Base-by-base conservation (phyloP, 495 filamentous ascomycete genomes). In the Aspergillus haitiensis region DNA sequence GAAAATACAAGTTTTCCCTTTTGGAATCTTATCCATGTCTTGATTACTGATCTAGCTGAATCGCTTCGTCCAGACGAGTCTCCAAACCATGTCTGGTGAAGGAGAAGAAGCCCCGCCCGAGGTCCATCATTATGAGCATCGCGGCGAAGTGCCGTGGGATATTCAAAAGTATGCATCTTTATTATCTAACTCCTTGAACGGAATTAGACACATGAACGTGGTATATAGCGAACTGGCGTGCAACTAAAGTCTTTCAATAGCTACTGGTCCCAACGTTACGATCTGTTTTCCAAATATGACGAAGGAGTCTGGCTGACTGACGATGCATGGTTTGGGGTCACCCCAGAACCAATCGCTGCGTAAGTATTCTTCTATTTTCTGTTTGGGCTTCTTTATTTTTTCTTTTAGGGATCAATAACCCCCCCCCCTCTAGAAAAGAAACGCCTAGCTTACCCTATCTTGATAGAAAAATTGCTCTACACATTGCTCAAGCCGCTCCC, bases 241-340 rank as follows among this genome's bases (percentile, higher is more conserved):
- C 1, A 27, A 27, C 59, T 71, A 56, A 75, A 62, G 5, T n/a
- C 6, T 13, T 12, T 31, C 40, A 40, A 8, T 57, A 94, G 91
- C 71, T 98, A 98, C 75, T 98, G 87, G 83, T 76, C 84, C 18
- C 95, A 98, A 69, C 84, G 94, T 21, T 83, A 92, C 69, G 85
- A 82, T 48, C 87, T 98, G 53, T 98, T 95, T 73, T 84, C 86
- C 35, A 82, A 74, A 59, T 96, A 93, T 68, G 86, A 91, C 66
- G 84, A 91, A 40, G 93, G 91, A 13, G 83, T 98, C 68, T 89
- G 86, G 81, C 85, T 98, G 78, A 98, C 94, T 0, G 85, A 92
- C 66, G 85, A 90, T 75, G 88, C 91, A 32, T 98, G 94, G 94
- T 98, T 92, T 73, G 95, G 92, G 47, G 90, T 98, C 8, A 98